These are phyloP conservation scores for Fennellomyces sp. DNA, from an alignment of 371 early-diverging fungal genomes.

Conservation along the genomic window DNA sequence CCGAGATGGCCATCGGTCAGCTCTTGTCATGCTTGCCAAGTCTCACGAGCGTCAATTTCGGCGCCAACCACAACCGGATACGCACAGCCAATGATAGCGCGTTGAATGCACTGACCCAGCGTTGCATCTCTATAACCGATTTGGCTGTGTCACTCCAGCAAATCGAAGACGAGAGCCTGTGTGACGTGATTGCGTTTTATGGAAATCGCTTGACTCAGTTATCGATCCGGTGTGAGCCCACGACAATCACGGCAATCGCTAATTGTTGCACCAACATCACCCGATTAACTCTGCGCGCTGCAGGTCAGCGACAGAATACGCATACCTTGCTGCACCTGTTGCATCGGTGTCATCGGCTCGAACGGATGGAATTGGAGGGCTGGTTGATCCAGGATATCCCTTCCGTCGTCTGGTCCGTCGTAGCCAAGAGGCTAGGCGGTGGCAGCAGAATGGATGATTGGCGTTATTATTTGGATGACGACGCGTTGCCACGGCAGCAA, in stretches of 20 bases:
- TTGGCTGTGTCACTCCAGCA: slow-evolving; percentile 46
- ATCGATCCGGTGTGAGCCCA: slow-evolving; percentile 34
- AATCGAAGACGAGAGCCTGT: slow-evolving; percentile 29
- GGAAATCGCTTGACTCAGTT: slow-evolving; percentile 27
- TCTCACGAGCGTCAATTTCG: slow-evolving; percentile 24
- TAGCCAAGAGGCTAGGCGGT: slow-evolving; percentile 14
- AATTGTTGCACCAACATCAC: slow-evolving; percentile 25
- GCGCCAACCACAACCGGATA: slow-evolving; percentile 47
- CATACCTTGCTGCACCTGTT: slow-evolving; percentile 24
- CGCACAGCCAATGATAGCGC: slow-evolving; percentile 36
- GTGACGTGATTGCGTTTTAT: slow-evolving; percentile 26
- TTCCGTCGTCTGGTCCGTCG: slow-evolving; percentile 23
- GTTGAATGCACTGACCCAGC: slow-evolving; percentile 16
- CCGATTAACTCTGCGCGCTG: slow-evolving; percentile 19
- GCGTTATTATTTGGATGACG: slow-evolving; percentile 15
- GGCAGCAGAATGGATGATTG: background rate
- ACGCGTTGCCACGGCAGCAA: background rate
- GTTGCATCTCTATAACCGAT: slow-evolving; percentile 24
- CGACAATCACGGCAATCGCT: slow-evolving; percentile 31
- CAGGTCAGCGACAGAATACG: background rate
- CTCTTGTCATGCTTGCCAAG: slow-evolving; percentile 27
- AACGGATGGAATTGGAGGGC: slow-evolving; percentile 34
- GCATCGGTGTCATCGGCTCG: slow-evolving; percentile 23
- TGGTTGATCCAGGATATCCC: slow-evolving; percentile 47
- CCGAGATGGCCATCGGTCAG: slow-evolving; percentile 26